These are phyloP conservation scores for Capronia epimyces DNA, from an alignment of 2,329 filamentous ascomycete genomes.

Conservation along the genomic window DNA sequence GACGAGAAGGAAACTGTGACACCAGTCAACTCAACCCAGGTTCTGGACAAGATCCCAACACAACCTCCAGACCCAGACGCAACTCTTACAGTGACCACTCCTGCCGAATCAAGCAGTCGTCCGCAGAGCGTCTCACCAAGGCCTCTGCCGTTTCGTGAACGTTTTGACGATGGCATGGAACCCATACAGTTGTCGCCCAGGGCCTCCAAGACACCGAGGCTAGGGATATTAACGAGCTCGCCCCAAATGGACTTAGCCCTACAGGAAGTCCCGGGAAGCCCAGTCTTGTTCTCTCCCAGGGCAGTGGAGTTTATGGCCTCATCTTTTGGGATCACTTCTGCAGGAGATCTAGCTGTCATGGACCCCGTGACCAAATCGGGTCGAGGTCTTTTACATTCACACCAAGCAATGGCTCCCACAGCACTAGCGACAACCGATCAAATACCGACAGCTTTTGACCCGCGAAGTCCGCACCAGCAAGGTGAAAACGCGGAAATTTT, in stretches of 20 bases:
- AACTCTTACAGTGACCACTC: not conserved
- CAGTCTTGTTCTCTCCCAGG: slow-evolving; percentile 42
- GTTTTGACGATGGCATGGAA: slow-evolving; percentile 11
- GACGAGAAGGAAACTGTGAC: slow-evolving; percentile 6
- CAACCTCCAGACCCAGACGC: slow-evolving; percentile 2
- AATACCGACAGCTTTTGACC: slow-evolving; percentile 20
- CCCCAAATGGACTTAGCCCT: slow-evolving; percentile 37
- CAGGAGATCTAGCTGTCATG: slow-evolving; percentile 33
- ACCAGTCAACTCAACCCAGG: slow-evolving; percentile 16
- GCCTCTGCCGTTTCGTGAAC: slow-evolving; percentile 29
- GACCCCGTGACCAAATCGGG: not conserved
- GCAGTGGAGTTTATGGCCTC: slow-evolving; percentile 41
- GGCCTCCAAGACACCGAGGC: slow-evolving; percentile 29
- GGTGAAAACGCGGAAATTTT: slow-evolving; percentile 27
- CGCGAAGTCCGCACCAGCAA: slow-evolving; percentile 29
- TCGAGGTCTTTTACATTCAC: slow-evolving; percentile 12
- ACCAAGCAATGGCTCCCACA: slow-evolving; percentile 3
- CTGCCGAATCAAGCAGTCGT: slow-evolving; percentile 1
- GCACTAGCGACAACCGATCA: slow-evolving; percentile 2
- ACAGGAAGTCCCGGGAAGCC: slow-evolving; percentile 36
- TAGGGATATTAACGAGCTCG: slow-evolving; percentile 23
- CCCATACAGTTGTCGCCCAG: slow-evolving; percentile 15
- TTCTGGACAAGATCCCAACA: slow-evolving; percentile 10
- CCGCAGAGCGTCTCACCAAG: slow-evolving; percentile 22
- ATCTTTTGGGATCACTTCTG: slow-evolving; percentile 35